Evolutionary conservation across 2,329 filamentous ascomycete genomes (phyloP).

Genomic region (Aspergillus japonicus): DNA sequence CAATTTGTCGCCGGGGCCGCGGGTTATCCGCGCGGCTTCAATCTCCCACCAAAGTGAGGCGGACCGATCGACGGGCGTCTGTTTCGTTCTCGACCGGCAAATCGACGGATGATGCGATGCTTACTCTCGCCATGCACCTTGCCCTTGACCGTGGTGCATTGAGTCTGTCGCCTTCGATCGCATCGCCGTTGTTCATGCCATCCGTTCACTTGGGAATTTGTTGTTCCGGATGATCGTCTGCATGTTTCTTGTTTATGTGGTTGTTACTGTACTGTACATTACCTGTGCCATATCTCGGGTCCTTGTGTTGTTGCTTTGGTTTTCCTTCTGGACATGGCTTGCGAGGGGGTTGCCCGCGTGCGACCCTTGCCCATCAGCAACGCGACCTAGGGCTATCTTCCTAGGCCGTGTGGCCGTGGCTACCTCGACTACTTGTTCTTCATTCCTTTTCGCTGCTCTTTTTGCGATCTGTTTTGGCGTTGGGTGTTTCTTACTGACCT

Average conservation of each 20-base stretch:
- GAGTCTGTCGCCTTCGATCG: not conserved
- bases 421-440: slow-evolving; percentile 8
- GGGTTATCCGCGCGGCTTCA: slow-evolving; percentile 26
- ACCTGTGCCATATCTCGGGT: not conserved
- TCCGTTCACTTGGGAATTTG: slow-evolving; percentile 2
- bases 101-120: slow-evolving; percentile 6
- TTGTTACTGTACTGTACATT: not conserved
- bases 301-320: no score
- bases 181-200: not conserved
- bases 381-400: not conserved
- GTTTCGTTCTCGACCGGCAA: slow-evolving; percentile 17
- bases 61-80: slow-evolving; percentile 21
- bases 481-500: slow-evolving; percentile 20
- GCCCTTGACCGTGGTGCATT: not conserved
- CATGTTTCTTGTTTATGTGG: not conserved
- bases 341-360: not conserved
- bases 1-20: slow-evolving; percentile 11
- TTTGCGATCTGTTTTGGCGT: slow-evolving; percentile 33
- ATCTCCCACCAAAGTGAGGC: slow-evolving; percentile 26
- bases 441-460: slow-evolving; percentile 11
- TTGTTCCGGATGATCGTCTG: not conserved
- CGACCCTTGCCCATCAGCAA: not conserved
- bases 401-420: not conserved
- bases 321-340: not conserved
- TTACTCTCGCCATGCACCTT: not conserved